A percentile compares a stretch with the other conserved stretches of the same genome.
These are phyloP conservation scores for Cicer cuneatum DNA, from an alignment of 306 rosid genomes.

Conservation along the genomic window DNA sequence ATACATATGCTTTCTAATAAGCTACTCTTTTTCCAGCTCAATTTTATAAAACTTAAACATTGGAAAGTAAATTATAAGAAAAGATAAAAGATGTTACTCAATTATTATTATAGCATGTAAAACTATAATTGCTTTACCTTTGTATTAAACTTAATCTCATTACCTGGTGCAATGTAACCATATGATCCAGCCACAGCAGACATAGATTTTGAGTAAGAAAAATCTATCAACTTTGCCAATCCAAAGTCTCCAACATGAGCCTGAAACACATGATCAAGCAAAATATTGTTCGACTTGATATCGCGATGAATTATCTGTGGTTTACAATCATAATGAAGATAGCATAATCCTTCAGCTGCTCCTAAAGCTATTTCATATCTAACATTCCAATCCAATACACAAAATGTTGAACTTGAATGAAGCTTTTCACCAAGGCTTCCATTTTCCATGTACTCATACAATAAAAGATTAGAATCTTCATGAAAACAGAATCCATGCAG, in stretches of 20 bases:
- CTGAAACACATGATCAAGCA: slow-evolving; percentile 68
- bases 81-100: slow-evolving; percentile 21
- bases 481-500: slow-evolving; percentile 84
- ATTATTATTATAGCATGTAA: slow-evolving; percentile 7
- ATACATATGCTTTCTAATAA: background rate
- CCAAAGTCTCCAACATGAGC: slow-evolving; percentile 97
- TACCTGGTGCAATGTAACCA: slow-evolving; percentile 92
- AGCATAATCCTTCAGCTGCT: slow-evolving; percentile 88
- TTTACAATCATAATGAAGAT: slow-evolving; percentile 84
- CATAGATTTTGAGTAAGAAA: slow-evolving; percentile 80
- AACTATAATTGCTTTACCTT: background rate
- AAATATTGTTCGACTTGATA: slow-evolving; percentile 86
- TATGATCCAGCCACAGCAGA: slow-evolving; percentile 90
- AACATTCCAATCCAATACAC: slow-evolving; percentile 68
- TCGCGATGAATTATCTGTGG: slow-evolving; percentile 89
- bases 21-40: background rate
- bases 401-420: slow-evolving; percentile 57
- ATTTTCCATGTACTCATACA: slow-evolving; percentile 84
- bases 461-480: slow-evolving; percentile 81
- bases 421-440: slow-evolving; percentile 91
- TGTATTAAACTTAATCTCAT: slow-evolving; percentile 15
- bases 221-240: slow-evolving; percentile 75
- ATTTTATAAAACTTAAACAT: background rate
- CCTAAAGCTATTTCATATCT: slow-evolving; percentile 80
- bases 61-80: slow-evolving; percentile 8